Evolutionary conservation across 2,329 filamentous ascomycete species (phyloP).

Genomic region (Stemphylium vesicarium): DNA sequence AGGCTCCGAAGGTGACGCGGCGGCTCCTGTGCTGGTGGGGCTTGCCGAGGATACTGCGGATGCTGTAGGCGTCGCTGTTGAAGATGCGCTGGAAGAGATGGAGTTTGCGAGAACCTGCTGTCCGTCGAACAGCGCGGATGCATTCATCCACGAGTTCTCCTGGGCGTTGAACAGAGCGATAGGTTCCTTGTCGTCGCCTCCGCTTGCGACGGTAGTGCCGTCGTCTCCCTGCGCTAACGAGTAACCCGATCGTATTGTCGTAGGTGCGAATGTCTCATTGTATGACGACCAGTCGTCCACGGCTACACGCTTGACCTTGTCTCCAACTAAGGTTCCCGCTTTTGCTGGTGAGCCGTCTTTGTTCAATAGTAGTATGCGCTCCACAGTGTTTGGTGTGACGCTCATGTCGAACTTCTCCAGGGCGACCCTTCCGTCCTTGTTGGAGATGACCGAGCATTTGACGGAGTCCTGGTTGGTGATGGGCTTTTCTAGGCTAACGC

Average conservation of each 20-base stretch:
- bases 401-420: conserved; percentile 80
- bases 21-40: conserved; percentile 43
- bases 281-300: conserved; percentile 76
- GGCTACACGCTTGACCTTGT: conserved; percentile 60
- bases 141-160: conserved; percentile 79
- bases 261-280: conserved; percentile 75
- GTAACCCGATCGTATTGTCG: conserved; percentile 68
- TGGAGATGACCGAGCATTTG: conserved; percentile 70
- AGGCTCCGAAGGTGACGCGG: conserved; percentile 33
- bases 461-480: conserved; percentile 65
- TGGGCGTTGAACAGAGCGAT: conserved; percentile 79
- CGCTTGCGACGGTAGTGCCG: conserved; percentile 78
- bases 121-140: conserved; percentile 66
- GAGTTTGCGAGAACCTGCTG: conserved; percentile 44
- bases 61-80: conserved; percentile 28
- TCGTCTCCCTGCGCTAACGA: conserved; percentile 71
- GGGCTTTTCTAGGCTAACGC: conserved; percentile 66
- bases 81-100: conserved; percentile 44
- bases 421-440: conserved; percentile 77
- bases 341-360: conserved; percentile 60
- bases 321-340: conserved; percentile 57
- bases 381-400: conserved; percentile 75
- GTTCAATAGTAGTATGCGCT: conserved; percentile 70
- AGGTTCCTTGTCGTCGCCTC: conserved; percentile 68
- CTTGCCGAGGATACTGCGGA: conserved; percentile 31